These are phyloP conservation scores for Trifolium dubium DNA, from an alignment of 306 rosid species.

Conservation along the genomic window DNA sequence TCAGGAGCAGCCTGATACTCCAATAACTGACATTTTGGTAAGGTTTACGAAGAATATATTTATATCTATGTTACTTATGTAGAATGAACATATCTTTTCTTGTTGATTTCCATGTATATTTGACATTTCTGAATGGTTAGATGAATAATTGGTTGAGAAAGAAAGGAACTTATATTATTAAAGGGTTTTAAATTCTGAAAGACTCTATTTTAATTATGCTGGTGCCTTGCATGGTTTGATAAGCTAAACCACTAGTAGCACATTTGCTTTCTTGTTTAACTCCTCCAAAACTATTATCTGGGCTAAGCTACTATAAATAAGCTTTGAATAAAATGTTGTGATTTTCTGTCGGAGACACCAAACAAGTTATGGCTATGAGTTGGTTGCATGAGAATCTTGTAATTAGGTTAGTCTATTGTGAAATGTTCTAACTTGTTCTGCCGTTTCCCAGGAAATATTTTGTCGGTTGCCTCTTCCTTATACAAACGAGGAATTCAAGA, in stretches of 20 bases:
- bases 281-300: not conserved
- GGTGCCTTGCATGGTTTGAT: conserved; percentile 11
- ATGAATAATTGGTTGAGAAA: conserved; percentile 31
- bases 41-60: conserved; percentile 42
- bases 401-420: conserved; percentile 21
- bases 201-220: conserved; percentile 3
- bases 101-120: conserved; percentile 27
- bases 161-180: conserved; percentile 3
- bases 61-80: conserved; percentile 25
- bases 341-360: not conserved
- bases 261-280: conserved; percentile 10
- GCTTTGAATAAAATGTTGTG: conserved; percentile 4
- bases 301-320: not conserved
- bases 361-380: not conserved
- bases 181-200: conserved; percentile 17
- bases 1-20: conserved; percentile 69
- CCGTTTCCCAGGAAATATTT: conserved; percentile 68
- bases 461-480: conserved; percentile 78
- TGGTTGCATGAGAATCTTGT: conserved; percentile 28
- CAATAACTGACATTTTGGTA: conserved; percentile 71
- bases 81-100: conserved; percentile 24
- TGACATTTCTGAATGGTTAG: conserved; percentile 26
- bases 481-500: conserved; percentile 77
- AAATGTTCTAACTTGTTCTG: conserved; percentile 15
- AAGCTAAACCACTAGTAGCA: conserved; percentile 1